Evolutionary conservation across 192 early-diverging fungal species (phyloP).

Genomic region (Ambispora gerdemannii): DNA sequence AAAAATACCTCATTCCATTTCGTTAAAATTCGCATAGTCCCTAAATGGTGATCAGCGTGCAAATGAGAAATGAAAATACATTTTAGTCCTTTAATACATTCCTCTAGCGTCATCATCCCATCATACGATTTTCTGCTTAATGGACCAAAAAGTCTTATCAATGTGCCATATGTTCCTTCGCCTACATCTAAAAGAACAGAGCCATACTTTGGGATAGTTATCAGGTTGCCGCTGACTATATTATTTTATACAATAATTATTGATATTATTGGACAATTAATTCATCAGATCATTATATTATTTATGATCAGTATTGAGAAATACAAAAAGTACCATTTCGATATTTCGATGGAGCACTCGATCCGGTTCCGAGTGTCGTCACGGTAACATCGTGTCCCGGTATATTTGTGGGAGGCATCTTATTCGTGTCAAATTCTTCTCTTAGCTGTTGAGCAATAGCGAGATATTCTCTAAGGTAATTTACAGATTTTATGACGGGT

Average conservation of each 20-base stretch:
- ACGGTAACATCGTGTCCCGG: conserved; percentile 50
- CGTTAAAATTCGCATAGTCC: conserved; percentile 67
- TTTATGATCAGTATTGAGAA: not conserved
- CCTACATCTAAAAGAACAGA: conserved; percentile 84
- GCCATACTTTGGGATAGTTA: conserved; percentile 61
- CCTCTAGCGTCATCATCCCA: conserved; percentile 41
- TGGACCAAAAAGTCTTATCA: conserved; percentile 70
- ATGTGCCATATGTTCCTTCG: conserved; percentile 83
- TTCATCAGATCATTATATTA: not conserved
- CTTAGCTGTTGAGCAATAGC: conserved; percentile 33
- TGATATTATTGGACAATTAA: not conserved
- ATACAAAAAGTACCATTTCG: conserved; percentile 68
- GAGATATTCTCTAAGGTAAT: conserved; percentile 39
- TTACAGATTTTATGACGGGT: conserved; percentile 23
- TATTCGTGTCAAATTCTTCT: conserved; percentile 29
- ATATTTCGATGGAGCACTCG: conserved; percentile 82
- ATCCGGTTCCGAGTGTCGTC: conserved; percentile 87
- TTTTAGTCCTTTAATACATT: conserved; percentile 56
- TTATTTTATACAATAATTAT: too few relatives aligned
- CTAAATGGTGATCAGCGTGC: conserved; percentile 98
- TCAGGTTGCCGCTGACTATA: conserved; percentile 76
- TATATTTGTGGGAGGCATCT: conserved; percentile 6
- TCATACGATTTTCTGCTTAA: conserved; percentile 31
- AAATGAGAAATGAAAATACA: conserved; percentile 91
- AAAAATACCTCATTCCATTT: conserved; percentile 62